Base-by-base conservation (phyloP, 2,329 filamentous ascomycete species). In the Pseudogymnoascus sp. region DNA sequence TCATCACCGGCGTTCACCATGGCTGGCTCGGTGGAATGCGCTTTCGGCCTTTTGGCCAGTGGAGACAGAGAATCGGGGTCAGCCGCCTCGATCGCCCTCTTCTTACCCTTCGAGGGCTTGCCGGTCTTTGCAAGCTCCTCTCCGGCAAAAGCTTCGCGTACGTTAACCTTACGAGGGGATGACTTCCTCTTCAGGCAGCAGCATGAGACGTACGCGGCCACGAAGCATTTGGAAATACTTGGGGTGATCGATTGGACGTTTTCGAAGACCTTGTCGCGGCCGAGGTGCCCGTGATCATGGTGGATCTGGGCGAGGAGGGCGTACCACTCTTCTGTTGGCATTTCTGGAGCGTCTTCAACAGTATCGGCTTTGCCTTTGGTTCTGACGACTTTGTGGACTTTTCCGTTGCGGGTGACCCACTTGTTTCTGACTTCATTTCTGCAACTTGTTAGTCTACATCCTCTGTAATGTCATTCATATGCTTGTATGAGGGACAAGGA, bases 1-100 rank as follows among this genome's bases (percentile, higher is more conserved):
- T 55, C 49, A 55, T 55, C 28, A 55, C 28, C 49, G 49, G 49
- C 49, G 49, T 35, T 22, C 28, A 33, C 49, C 28, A 55, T 55
- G 16, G 5, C 49, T 55, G 28, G 9, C 28, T 33, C 28, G 28
- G 49, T 55, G 28, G 49, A 55, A 55, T 55, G 25, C 25, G 8
- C 23, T 52, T 16, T 55, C n/a, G 16, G 49, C 16, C 49, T 55
- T 35, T 33, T 55, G 28, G 49, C 49, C 9, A 11, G 4, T 55
- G 49, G 49, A 55, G 49, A 55, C 14, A 11, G n/a, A 55, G 49
- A 55, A 12, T 35, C 49, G 9, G 16, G 49, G 49, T 30, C 49
- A 33, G 49, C 28, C n/a, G 11, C 25, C n/a, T 33, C 28, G 49
- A 33, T 55, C 16, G 49, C n/a, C 28, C 49, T 33, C 49, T 55